phyloP scores from a whole-genome alignment of 352 stramenopile genomes.

The Phytophthora foliorum region DNA sequence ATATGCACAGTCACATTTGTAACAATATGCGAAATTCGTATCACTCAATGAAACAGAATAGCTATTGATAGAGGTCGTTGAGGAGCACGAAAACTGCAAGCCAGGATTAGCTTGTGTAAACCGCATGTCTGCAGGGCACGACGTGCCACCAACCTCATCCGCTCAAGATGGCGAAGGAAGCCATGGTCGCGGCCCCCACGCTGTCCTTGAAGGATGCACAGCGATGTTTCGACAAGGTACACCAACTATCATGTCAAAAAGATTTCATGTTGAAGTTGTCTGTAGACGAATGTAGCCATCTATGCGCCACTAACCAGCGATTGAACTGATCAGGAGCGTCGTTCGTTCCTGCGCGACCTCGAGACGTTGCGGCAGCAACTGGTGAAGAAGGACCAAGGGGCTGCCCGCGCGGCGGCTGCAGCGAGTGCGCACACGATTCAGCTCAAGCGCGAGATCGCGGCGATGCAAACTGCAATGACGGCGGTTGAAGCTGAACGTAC shows the following conservation, averaged over 20 bases:
- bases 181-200: constrained; percentile 37
- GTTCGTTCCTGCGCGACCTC: constrained; percentile 70
- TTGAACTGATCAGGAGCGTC: constrained; percentile 56
- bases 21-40: neutral
- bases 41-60: neutral
- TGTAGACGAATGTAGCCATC: constrained; percentile 38
- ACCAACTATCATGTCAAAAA: neutral
- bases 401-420: constrained; percentile 52
- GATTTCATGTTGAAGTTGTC: constrained; percentile 29
- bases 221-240: constrained; percentile 81
- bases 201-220: constrained; percentile 80
- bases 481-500: constrained; percentile 58
- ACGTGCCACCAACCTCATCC: constrained; percentile 10
- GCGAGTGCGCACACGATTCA: constrained; percentile 75
- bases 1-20: neutral
- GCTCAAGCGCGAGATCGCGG: constrained; percentile 82
- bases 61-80: constrained; percentile 13
- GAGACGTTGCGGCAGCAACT: constrained; percentile 80
- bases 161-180: constrained; percentile 32
- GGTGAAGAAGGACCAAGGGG: constrained; percentile 76
- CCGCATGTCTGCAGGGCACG: constrained; percentile 2
- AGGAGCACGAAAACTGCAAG: neutral
- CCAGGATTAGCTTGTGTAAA: constrained; percentile 35
- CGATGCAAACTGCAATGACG: constrained; percentile 54
- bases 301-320: neutral